phyloP scores from a whole-genome alignment of 305 asterid species.

The Fraxinus paxiana region DNA sequence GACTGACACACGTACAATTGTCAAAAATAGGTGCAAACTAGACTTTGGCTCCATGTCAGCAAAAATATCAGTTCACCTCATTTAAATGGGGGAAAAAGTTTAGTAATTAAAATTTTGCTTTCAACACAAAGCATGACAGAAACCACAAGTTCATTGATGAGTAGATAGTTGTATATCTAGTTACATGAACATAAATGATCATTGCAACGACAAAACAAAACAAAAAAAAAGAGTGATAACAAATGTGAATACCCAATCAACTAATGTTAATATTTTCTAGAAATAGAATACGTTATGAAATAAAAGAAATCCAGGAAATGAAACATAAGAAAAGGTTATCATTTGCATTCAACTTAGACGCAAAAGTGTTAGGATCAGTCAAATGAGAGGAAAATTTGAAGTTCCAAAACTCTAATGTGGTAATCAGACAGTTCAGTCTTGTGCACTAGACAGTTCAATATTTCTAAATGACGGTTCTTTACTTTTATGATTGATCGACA shows the following conservation, averaged over 20 bases:
- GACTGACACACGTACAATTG: no score
- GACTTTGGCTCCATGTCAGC: not conserved
- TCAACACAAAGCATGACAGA: not conserved
- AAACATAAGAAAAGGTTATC: not conserved
- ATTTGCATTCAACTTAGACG: not conserved
- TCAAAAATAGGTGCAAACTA: not conserved
- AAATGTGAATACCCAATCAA: not conserved
- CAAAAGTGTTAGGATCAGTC: not conserved
- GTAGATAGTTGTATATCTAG: conserved; percentile 12
- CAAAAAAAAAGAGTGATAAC: not conserved
- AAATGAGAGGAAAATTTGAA: not conserved
- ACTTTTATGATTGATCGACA: not conserved
- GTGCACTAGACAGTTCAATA: not conserved
- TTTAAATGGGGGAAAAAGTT: not conserved
- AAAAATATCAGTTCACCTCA: not conserved
- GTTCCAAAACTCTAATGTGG: not conserved
- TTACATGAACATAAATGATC: conserved; percentile 8
- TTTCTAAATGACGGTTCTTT: not conserved
- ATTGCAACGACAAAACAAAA: not conserved
- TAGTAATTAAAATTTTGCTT: not conserved
- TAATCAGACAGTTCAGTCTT: not conserved
- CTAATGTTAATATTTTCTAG: not conserved
- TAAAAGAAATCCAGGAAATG: not conserved
- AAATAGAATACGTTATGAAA: not conserved
- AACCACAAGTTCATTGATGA: conserved; percentile 16